Percentiles rank a stretch among this genome's conserved stretches.
phyloP scores from a whole-genome alignment of 202 grass and related monocot genomes.

The Panicum hallii region DNA sequence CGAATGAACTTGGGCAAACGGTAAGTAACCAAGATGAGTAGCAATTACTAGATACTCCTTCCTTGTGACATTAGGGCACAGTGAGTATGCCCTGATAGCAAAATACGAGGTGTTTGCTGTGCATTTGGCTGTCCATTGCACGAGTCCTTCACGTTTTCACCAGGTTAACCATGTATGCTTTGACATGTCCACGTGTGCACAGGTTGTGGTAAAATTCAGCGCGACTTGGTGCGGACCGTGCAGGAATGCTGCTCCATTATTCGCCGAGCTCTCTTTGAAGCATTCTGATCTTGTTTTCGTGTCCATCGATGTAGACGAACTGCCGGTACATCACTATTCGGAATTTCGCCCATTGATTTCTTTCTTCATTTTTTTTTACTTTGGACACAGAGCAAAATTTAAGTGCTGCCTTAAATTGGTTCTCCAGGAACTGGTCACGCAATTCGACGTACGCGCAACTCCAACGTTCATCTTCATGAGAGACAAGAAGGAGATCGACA shows the following conservation, averaged over 20 bases:
- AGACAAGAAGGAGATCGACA: slow-evolving; percentile 66
- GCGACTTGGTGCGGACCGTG: slow-evolving; percentile 91
- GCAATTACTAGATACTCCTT: neutral
- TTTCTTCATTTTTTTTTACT: neutral
- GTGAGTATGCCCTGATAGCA: neutral
- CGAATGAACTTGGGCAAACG: slow-evolving; percentile 46
- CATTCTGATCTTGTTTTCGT: slow-evolving; percentile 74
- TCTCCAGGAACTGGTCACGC: slow-evolving; percentile 59
- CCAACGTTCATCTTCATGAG: slow-evolving; percentile 82
- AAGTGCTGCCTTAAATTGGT: neutral
- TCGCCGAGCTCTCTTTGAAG: slow-evolving; percentile 70
- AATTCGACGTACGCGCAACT: slow-evolving; percentile 66
- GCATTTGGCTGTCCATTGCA: neutral
- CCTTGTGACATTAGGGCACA: neutral
- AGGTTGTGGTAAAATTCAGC: slow-evolving; percentile 93
- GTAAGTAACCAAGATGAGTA: slow-evolving; percentile 36
- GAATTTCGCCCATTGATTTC: neutral
- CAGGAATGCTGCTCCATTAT: slow-evolving; percentile 69
- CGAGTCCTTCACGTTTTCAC: neutral
- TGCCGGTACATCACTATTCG: slow-evolving; percentile 55
- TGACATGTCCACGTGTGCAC: slow-evolving; percentile 19
- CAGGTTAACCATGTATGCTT: neutral
- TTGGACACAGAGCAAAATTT: neutral
- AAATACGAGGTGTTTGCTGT: neutral
- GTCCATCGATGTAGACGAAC: slow-evolving; percentile 77